Evolutionary conservation across 805 yeast species (phyloP).

Genomic region (Saccharomyces mikatae): DNA sequence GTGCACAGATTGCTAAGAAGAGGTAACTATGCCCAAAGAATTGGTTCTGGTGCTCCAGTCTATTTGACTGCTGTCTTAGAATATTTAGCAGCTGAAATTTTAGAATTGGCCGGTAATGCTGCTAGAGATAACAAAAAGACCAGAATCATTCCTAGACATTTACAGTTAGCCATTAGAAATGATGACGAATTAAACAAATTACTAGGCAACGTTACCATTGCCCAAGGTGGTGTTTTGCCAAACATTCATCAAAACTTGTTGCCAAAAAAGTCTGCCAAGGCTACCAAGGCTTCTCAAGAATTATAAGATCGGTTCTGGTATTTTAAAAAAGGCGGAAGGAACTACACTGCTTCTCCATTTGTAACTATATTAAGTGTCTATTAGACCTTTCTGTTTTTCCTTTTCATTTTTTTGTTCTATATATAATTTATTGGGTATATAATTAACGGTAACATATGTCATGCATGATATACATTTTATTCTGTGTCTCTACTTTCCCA

Average conservation of each 20-base stretch:
- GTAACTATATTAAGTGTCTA: background rate
- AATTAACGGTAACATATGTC: background rate
- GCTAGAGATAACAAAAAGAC: constrained; percentile 99
- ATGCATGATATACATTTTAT: background rate
- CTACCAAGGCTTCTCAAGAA: constrained; percentile 59
- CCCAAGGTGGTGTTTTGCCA: constrained; percentile 99
- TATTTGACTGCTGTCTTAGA: constrained; percentile 95
- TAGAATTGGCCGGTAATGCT: constrained; percentile 97
- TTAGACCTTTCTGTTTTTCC: background rate
- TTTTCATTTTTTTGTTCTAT: background rate
- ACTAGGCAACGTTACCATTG: constrained; percentile 87
- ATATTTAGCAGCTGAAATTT: constrained; percentile 94
- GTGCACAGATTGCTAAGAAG: constrained; percentile 93
- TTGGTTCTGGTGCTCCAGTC: constrained; percentile 99
- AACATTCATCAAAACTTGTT: constrained; percentile 90
- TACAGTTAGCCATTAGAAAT: constrained; percentile 96
- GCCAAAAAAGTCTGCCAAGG: constrained; percentile 64
- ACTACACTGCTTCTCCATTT: background rate
- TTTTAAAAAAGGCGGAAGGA: background rate
- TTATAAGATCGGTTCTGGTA: constrained; percentile 33
- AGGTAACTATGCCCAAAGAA: constrained; percentile 97
- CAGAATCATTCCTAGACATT: constrained; percentile 97
- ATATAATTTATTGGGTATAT: background rate
- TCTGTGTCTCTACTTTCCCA: background rate
- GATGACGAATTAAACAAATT: constrained; percentile 97